These are phyloP conservation scores for Grammothele lineata DNA, from an alignment of 768 basidiomycete species.

Conservation along the genomic window DNA sequence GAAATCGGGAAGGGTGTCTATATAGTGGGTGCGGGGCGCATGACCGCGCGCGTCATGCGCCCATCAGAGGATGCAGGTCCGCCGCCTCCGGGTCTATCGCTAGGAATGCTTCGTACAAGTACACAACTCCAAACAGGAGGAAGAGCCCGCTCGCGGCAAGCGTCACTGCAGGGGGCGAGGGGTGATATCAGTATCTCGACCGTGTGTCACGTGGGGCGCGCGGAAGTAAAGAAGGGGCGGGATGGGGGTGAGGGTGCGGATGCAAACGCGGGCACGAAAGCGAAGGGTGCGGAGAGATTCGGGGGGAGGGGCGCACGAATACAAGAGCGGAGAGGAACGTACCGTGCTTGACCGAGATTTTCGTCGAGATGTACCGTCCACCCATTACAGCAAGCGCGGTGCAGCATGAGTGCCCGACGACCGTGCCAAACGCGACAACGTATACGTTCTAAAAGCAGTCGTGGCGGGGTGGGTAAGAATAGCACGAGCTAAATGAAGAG, in stretches of 20 bases:
- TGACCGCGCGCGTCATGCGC: conserved; percentile 3
- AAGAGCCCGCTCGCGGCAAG: conserved; percentile 79
- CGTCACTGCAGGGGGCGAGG: conserved; percentile 55
- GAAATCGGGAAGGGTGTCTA: background rate
- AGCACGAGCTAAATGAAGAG: too few species aligned
- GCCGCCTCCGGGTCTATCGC: conserved; percentile 23
- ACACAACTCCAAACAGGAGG: conserved; percentile 77
- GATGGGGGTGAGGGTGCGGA: too few species aligned
- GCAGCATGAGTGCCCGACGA: conserved; percentile 84
- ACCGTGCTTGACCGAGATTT: conserved; percentile 95
- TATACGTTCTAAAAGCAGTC: conserved; percentile 77
- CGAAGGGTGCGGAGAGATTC: too few species aligned
- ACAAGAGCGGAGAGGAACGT: too few species aligned
- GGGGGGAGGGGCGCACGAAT: too few species aligned
- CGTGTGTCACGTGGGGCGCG: background rate
- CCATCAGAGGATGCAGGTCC: conserved; percentile 11
- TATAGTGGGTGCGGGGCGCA: too few species aligned
- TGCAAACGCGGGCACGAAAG: too few species aligned
- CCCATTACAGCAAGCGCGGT: conserved; percentile 91
- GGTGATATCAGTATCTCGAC: background rate
- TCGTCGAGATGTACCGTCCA: conserved; percentile 87
- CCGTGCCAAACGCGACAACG: conserved; percentile 84
- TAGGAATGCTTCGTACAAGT: conserved; percentile 52
- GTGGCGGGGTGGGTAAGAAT: background rate
- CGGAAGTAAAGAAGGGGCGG: background rate